A percentile compares a stretch with the other conserved stretches of the same genome.
These are phyloP conservation scores for Fusarium papillatum DNA, from an alignment of 2,329 filamentous ascomycete species.

Conservation along the genomic window DNA sequence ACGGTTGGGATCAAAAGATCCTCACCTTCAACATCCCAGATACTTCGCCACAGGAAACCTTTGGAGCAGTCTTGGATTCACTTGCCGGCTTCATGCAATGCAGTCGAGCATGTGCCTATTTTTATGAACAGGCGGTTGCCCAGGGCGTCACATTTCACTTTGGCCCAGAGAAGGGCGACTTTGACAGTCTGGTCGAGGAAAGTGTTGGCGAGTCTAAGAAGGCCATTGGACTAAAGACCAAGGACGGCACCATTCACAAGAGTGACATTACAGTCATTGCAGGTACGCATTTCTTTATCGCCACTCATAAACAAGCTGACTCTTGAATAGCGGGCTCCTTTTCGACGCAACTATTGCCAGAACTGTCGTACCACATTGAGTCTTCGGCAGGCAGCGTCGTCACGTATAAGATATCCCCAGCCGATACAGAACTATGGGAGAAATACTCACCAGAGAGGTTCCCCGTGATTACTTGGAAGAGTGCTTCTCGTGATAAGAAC, in stretches of 20 bases:
- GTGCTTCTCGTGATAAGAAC: background rate
- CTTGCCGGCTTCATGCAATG: background rate
- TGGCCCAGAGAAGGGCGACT: background rate
- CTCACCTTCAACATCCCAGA: background rate
- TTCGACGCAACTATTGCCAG: background rate
- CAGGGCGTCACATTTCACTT: background rate
- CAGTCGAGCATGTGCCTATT: background rate
- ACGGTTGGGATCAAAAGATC: background rate
- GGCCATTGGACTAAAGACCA: background rate
- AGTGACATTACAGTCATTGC: background rate
- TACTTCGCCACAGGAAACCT: background rate
- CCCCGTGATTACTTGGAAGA: slow-evolving; percentile 11
- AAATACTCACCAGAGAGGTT: background rate
- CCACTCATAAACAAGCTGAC: background rate
- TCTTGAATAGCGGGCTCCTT: background rate
- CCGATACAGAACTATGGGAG: background rate
- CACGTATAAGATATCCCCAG: background rate
- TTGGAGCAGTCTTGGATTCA: background rate
- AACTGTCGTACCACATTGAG: slow-evolving; percentile 4
- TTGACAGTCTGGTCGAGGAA: background rate
- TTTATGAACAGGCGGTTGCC: background rate
- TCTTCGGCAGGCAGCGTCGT: slow-evolving; percentile 1
- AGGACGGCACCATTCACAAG: background rate
- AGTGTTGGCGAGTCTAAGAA: background rate
- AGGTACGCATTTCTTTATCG: background rate